Base-by-base conservation (phyloP, 176 grass and related monocot species). In the Musa schizocarpa region DNA sequence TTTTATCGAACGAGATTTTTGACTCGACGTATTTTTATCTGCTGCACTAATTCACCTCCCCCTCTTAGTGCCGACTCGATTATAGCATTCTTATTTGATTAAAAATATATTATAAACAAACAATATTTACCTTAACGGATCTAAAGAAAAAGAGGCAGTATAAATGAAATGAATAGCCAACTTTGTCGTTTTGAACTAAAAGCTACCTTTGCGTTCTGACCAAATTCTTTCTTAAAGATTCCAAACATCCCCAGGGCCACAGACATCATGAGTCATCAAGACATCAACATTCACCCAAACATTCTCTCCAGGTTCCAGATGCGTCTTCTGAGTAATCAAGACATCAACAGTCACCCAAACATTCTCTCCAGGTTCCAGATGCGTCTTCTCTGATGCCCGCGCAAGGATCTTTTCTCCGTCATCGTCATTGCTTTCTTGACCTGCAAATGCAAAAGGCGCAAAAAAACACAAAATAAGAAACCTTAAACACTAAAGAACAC, bases 391-490 rank as follows among this genome's bases (percentile, higher is more conserved):
- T 75, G 95, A 98, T 27, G 88, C 80, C 61, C 89, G 83, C 53
- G 95, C 90, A 57, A 98, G 67, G 78, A 98, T 98, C 84, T 98
- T 98, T 98, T 98, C 90, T 98, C 95, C 53, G 95, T 94, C 88
- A 91, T 98, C 75, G 88, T 94, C 95, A 98, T 89, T 19, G 86
- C 78, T 74, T 66, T 69, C 80, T 98, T 93, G 14, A 93, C 86
- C 92, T 96, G 65, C 13, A 69, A 56, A 50, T n/a, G 14, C 12
- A 57, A 19, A 51, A 52, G 14, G 34, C 20, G 34, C 22, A 22
- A 59, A 27, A 24, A 27, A 4, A 75, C 76, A 23, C 1, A 34
- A 29, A 67, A 62, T 9, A 69, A 34, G 16, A 57, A n/a, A 49
- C 13, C 14, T 17, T 1, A 12, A 74, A 26, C 52, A 22, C 13